phyloP scores from a whole-genome alignment of 768 basidiomycete species.

The Boletus coccyginus region DNA sequence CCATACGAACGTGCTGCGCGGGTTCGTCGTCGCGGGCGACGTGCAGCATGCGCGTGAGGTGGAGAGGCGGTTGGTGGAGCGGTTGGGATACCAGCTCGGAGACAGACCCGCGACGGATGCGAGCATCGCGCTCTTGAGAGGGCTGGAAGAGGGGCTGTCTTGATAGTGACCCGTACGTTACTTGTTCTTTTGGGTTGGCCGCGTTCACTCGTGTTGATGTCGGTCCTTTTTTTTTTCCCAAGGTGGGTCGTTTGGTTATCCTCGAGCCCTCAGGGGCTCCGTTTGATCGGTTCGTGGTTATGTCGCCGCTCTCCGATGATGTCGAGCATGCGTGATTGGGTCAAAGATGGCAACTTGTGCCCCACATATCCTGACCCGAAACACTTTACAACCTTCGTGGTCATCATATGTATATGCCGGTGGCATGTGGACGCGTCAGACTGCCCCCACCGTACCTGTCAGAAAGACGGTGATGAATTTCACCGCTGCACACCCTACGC shows the following conservation, averaged over 20 bases:
- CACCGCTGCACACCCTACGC: slow-evolving; percentile 4
- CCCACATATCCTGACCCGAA: neutral
- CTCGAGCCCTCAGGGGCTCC: neutral
- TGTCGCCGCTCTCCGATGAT: neutral
- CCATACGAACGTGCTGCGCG: slow-evolving; percentile 38
- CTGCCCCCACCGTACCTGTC: neutral
- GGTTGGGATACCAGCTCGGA: slow-evolving; percentile 25
- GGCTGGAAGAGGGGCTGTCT: slow-evolving; percentile 11
- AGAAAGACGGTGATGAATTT: neutral
- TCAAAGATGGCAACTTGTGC: neutral
- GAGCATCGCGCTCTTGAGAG: slow-evolving; percentile 16
- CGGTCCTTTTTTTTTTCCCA: neutral
- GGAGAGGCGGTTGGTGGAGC: slow-evolving; percentile 21
- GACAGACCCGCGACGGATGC: slow-evolving; percentile 22
- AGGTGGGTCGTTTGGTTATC: neutral
- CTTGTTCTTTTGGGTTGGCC: neutral
- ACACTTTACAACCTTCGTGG: neutral
- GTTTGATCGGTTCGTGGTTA: neutral
- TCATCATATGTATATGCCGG: neutral
- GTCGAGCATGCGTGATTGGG: no score
- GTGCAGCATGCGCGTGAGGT: slow-evolving; percentile 33
- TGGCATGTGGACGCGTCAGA: neutral
- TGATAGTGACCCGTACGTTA: neutral
- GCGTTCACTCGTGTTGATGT: neutral
- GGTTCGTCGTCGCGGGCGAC: slow-evolving; percentile 33